A percentile compares a stretch with the other conserved stretches of the same genome.
These are phyloP conservation scores for Jamesozyma hellenica DNA, from an alignment of 805 yeast genomes.

Conservation along the genomic window DNA sequence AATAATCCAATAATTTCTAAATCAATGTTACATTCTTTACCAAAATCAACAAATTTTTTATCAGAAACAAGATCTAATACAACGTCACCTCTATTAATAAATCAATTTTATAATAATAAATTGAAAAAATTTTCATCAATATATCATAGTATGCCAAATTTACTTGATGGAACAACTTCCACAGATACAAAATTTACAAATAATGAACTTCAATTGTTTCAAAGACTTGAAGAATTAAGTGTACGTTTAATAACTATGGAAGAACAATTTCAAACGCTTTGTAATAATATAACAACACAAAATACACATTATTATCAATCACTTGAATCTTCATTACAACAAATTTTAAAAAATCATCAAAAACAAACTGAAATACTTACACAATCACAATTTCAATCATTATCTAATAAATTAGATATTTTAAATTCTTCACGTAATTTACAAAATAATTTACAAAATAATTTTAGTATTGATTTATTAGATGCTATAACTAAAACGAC, in stretches of 20 bases:
- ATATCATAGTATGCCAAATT: slow-evolving; percentile 3
- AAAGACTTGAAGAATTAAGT: slow-evolving; percentile 27
- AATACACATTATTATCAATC: slow-evolving; percentile 4
- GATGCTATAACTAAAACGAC: slow-evolving; percentile 25
- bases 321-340: slow-evolving; percentile 3
- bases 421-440: background rate
- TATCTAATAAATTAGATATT: background rate
- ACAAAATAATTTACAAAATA: background rate
- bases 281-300: slow-evolving; percentile 18
- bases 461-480: slow-evolving; percentile 20
- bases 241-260: slow-evolving; percentile 26
- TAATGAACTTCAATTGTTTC: slow-evolving; percentile 12
- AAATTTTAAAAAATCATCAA: slow-evolving; percentile 3
- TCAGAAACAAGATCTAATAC: background rate
- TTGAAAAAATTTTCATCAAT: background rate
- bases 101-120: background rate
- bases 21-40: too few relatives aligned
- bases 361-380: slow-evolving; percentile 2
- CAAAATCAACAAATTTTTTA: background rate
- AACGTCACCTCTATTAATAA: background rate
- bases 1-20: too few relatives aligned
- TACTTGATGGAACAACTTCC: background rate
- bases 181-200: background rate
- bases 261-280: slow-evolving; percentile 21
- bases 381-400: background rate